Evolutionary conservation across 2,329 filamentous ascomycete species (phyloP), one percentile per base, ranked within the genome.

Genomic region (Diplodia corticola): DNA sequence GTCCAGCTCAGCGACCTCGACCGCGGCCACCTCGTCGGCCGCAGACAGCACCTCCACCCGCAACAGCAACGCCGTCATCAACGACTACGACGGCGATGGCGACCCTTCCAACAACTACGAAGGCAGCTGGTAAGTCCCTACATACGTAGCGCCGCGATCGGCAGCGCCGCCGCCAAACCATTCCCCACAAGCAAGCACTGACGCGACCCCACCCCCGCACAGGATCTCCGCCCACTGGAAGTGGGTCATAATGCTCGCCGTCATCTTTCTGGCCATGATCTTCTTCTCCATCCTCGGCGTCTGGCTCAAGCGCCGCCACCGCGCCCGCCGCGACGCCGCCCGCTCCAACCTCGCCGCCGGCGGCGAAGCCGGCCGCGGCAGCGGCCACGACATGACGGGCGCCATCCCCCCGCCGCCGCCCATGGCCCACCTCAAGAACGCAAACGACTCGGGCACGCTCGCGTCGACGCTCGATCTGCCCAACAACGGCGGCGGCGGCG

Each of bases 221-320:
- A 92, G 90, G 90, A 79, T 91, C 59, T 83, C 84, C 7, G 83
- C 81, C 30, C 91, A 94, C 77, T 92, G 86, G 81, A 84, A 88
- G 80, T 96, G 91, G 91, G 86, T 96, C 53, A 83, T 94, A 69
- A 92, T 95, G 84, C 83, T 95, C 63, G 88, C 92, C 69, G 81
- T 94, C 68, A 83, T 96, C 30, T 84, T 89, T 50, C 81, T 94
- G 67, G 89, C 82, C 63, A 90, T 96, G 68, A 79, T 84, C 15
- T 82, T 82, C 66, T 85, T 92, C 72, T 46, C 83, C 40, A 12
- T 66, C 30, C 46, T 86, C 20, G 89, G 89, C 46, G 86, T 88
- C 73, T 85, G 90, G 76, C 87, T 91, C 79, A 90, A 91, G 70
- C 87, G 88, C 66, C 88, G 89, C 70, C 90, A 93, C 77, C 82